A percentile compares a stretch with the other conserved stretches of the same genome.
Conservation (phyloP, 164 flowering plant genomes). For the Paratinospora sagittata region DNA sequence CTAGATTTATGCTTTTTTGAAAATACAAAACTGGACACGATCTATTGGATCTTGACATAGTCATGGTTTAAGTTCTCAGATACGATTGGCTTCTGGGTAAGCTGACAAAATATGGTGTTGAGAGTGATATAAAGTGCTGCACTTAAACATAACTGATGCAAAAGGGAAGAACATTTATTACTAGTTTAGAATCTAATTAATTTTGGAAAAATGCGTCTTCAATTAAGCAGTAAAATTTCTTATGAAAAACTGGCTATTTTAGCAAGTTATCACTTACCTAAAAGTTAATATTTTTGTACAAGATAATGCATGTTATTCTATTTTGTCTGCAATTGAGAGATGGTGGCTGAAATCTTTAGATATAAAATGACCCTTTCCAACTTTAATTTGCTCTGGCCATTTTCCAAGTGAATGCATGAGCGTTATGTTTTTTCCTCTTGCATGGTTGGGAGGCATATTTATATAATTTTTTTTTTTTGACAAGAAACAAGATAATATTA, state of each 20-base stretch:
- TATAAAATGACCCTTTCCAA: no score
- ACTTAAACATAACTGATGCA: background rate
- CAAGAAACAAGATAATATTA: no score
- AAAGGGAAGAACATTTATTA: background rate
- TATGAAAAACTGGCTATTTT: no score
- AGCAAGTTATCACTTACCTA: no score
- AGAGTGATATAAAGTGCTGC: background rate
- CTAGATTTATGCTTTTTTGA: background rate
- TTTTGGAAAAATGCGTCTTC: background rate
- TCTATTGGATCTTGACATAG: background rate
- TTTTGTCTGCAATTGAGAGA: no score
- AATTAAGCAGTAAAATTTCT: background rate
- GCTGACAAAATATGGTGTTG: background rate
- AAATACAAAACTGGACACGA: no score
- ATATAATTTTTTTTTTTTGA: no score
- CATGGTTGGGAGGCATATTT: no score
- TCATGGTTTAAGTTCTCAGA: background rate
- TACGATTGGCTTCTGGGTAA: background rate
- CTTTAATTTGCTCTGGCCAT: no score
- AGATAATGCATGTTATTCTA: background rate
- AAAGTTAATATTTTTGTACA: background rate
- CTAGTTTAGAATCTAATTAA: background rate
- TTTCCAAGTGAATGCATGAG: background rate
- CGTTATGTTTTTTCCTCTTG: background rate
- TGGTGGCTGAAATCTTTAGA: no score